Evolutionary conservation across 176 grass and related monocot genomes (phyloP), one percentile per base, ranked within the genome.

Genomic region (Chrysopogon serrulatus): DNA sequence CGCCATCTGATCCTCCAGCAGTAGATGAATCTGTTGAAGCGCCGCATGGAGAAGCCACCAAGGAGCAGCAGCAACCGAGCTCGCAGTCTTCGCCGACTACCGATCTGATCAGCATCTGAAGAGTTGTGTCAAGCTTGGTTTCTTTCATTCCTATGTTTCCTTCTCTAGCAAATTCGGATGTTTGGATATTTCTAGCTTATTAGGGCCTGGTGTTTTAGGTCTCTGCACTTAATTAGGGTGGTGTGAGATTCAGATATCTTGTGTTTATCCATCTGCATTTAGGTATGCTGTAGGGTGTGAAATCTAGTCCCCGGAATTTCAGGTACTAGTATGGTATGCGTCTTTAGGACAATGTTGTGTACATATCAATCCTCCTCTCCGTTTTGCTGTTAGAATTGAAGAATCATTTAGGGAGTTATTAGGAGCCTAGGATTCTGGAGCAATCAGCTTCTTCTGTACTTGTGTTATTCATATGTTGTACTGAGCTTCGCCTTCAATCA

Each of bases 71-170:
- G 34, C 84, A 85, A 53, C 43, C 47, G 6, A 76, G 63, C 57
- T 68, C 67, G 0, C 65, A 36, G 17, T 81, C 87, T 57, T 76
- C 78, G 4, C 84, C 80, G 1, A 69, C 87, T 11, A 43, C 77
- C 24, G 91, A 90, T 75, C 92, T 93, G 33, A 92, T 98, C 35
- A 93, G 93, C 87, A 98, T 98, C 65, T 98, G 91, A n/a, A 93
- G 65, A 86, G 56, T 6, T 35, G 15, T 26, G 9, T 78, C 10
- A 19, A 40, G 24, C 67, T 79, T 43, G 33, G 74, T 41, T 79
- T 8, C 57, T 67, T 16, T 8, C 13, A 1, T 59, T 63, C 19
- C 44, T 30, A 27, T 63, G 60, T 80, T 70, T 87, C 49, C 76
- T 79, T 59, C 3, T 15, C 2, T 41, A 9, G 16, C 40, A 51